Percentiles rank a stretch among this genome's conserved stretches.
Evolutionary conservation across 306 rosid genomes (phyloP).

Genomic region (Pyrus bretschneideri): DNA sequence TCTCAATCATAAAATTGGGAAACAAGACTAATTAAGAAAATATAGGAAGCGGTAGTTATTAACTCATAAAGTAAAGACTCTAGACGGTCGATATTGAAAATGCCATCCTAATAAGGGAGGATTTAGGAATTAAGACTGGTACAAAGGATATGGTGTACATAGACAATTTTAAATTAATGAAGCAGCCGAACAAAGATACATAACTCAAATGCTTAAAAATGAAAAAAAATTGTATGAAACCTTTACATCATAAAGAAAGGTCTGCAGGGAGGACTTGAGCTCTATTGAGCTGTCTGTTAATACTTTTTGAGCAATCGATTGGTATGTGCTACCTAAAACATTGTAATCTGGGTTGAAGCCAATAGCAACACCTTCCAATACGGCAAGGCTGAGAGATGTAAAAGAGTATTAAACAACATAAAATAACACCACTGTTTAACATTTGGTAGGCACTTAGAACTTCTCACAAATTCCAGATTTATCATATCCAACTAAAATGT

Average conservation of each 20-base stretch:
- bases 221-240: background rate
- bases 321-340: conserved; percentile 95
- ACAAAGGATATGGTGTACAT: background rate
- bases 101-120: conserved; percentile 57
- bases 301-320: conserved; percentile 94
- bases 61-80: conserved; percentile 86
- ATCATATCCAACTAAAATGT: background rate
- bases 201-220: background rate
- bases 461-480: background rate
- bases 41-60: conserved; percentile 8
- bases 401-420: conserved; percentile 2
- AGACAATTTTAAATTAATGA: background rate
- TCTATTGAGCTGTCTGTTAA: conserved; percentile 74
- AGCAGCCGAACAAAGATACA: background rate
- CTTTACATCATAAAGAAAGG: conserved; percentile 76
- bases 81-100: conserved; percentile 78
- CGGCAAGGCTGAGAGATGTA: conserved; percentile 66
- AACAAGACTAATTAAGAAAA: background rate
- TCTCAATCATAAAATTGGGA: background rate
- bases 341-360: conserved; percentile 69
- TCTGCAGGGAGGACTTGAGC: conserved; percentile 63
- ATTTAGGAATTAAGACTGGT: conserved; percentile 12
- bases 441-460: background rate
- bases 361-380: conserved; percentile 88
- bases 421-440: background rate